A percentile compares a stretch with the other conserved stretches of the same genome.
These are phyloP conservation scores for Hypoxylon perforatum DNA, from an alignment of 495 filamentous ascomycete genomes.

Conservation along the genomic window DNA sequence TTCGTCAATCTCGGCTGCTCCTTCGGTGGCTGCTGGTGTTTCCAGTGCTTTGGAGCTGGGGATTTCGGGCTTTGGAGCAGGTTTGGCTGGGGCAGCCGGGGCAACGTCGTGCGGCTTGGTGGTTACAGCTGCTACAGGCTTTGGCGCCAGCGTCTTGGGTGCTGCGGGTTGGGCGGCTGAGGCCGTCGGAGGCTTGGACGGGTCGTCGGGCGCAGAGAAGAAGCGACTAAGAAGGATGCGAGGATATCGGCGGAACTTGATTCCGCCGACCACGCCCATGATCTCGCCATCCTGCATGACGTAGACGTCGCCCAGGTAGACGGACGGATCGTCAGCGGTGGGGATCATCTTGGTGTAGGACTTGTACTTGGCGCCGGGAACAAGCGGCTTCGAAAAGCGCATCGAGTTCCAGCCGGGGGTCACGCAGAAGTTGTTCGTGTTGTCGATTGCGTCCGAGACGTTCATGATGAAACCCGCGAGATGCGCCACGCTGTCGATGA, in stretches of 20 bases:
- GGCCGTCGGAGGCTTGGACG: neutral
- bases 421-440: too few relatives aligned
- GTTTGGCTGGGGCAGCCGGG: neutral
- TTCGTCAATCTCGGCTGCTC: neutral
- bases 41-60: neutral
- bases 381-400: slow-evolving; percentile 45
- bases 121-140: neutral
- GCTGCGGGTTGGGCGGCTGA: neutral
- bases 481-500: too few relatives aligned
- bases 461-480: too few relatives aligned
- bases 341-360: slow-evolving; percentile 57
- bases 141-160: neutral
- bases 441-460: too few relatives aligned
- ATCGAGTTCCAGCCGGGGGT: slow-evolving; percentile 51
- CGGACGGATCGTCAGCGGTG: slow-evolving; percentile 32
- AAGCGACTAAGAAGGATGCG: slow-evolving; percentile 49
- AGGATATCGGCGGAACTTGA: slow-evolving; percentile 51
- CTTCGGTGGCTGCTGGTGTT: neutral
- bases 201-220: slow-evolving; percentile 46
- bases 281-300: slow-evolving; percentile 55
- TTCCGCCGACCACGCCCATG: slow-evolving; percentile 47
- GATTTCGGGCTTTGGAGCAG: neutral
- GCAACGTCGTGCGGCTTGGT: neutral
- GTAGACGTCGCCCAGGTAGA: slow-evolving; percentile 56
- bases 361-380: slow-evolving; percentile 47